A percentile compares a stretch with the other conserved stretches of the same genome.
phyloP scores from a whole-genome alignment of 2,329 filamentous ascomycete genomes.

The Alternaria sp. region DNA sequence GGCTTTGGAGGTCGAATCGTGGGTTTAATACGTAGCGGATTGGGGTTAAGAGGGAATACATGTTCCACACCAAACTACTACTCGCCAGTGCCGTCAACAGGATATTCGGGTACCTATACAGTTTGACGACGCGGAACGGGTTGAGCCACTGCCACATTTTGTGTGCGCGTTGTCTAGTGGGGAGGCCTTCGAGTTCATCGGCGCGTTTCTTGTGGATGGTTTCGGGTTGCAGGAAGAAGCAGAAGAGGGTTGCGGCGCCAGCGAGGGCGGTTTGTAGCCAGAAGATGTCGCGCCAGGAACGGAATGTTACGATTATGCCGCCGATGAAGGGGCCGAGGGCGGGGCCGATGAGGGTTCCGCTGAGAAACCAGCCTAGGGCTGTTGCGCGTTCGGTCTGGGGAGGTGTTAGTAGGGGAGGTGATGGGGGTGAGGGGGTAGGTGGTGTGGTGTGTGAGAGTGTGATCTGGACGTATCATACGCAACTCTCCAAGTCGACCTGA shows the following conservation, averaged over 20 bases:
- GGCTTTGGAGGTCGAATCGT: constrained; percentile 70
- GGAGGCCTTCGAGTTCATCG: constrained; percentile 65
- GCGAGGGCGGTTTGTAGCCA: constrained; percentile 76
- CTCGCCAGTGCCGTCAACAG: constrained; percentile 63
- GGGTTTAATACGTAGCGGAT: constrained; percentile 78
- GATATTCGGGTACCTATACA: constrained; percentile 74
- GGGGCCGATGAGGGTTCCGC: constrained; percentile 73
- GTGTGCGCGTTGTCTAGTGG: constrained; percentile 55
- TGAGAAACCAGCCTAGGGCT: constrained; percentile 75
- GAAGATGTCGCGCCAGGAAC: constrained; percentile 76
- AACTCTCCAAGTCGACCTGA: neutral
- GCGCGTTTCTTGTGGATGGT: constrained; percentile 72
- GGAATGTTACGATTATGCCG: constrained; percentile 77
- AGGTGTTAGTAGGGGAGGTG: constrained; percentile 52
- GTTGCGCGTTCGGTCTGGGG: constrained; percentile 69
- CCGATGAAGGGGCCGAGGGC: constrained; percentile 67
- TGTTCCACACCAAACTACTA: constrained; percentile 74
- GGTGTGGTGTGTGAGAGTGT: too few relatives aligned
- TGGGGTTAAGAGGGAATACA: constrained; percentile 71
- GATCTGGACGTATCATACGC: too few relatives aligned
- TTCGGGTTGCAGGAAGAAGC: constrained; percentile 73
- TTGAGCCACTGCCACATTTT: constrained; percentile 70
- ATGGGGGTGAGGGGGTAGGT: too few relatives aligned
- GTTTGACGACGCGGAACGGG: constrained; percentile 66
- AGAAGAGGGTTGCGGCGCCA: constrained; percentile 63